phyloP scores from a whole-genome alignment of 495 filamentous ascomycete genomes.

The Hypoxylon lenormandii region DNA sequence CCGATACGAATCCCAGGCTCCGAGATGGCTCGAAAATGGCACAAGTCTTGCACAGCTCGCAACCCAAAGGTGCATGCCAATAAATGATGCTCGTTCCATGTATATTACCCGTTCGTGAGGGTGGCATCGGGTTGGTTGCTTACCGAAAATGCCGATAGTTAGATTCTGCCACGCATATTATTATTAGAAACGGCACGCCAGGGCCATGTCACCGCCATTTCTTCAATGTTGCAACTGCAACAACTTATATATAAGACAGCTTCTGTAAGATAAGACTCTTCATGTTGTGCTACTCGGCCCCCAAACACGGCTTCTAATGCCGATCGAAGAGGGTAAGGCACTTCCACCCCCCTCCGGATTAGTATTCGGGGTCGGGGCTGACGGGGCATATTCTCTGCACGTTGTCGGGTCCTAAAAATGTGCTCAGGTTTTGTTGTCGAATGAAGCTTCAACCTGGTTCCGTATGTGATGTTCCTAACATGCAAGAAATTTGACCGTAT shows the following conservation, averaged over 20 bases:
- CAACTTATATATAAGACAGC: too few relatives aligned
- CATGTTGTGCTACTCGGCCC: slow-evolving; percentile 8
- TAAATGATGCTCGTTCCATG: slow-evolving; percentile 27
- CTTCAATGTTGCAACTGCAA: slow-evolving; percentile 4
- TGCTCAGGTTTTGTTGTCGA: too few relatives aligned
- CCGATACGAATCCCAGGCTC: slow-evolving; percentile 32
- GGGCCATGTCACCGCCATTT: slow-evolving; percentile 28
- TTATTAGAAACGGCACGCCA: slow-evolving; percentile 35
- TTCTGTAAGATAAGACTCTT: slow-evolving; percentile 27
- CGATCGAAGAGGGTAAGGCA: slow-evolving; percentile 9
- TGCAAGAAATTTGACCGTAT: too few relatives aligned
- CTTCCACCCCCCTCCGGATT: slow-evolving; percentile 2
- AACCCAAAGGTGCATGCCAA: slow-evolving; percentile 35
- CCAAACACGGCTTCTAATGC: slow-evolving; percentile 12
- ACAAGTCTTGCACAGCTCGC: slow-evolving; percentile 20
- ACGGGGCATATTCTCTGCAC: too few relatives aligned
- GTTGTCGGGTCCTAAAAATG: too few relatives aligned
- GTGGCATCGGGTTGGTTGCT: slow-evolving; percentile 3
- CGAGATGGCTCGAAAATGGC: slow-evolving; percentile 7
- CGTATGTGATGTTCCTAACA: too few relatives aligned
- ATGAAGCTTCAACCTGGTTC: too few relatives aligned
- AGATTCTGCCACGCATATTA: slow-evolving; percentile 20
- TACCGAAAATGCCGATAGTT: slow-evolving; percentile 28
- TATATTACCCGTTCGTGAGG: slow-evolving; percentile 26
- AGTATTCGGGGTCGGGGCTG: neutral